Evolutionary conservation across 306 rosid species (phyloP).

Genomic region (Notholithocarpus densiflorus): DNA sequence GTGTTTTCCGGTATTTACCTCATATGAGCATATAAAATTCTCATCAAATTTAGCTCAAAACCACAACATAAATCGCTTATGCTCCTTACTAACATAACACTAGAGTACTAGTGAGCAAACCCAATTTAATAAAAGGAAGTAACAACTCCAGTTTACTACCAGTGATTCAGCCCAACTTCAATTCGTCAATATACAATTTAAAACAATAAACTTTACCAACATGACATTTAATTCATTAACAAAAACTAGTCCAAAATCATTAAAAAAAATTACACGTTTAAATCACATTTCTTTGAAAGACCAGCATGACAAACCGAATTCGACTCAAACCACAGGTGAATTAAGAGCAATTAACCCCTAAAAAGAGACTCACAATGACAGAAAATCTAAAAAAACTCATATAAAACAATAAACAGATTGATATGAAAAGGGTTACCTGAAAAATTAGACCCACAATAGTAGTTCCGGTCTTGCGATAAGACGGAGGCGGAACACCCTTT

Average conservation of each 20-base stretch:
- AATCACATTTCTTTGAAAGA: too few species aligned
- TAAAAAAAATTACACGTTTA: too few species aligned
- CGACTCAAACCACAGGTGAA: too few species aligned
- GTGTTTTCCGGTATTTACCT: background rate
- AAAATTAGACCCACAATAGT: slow-evolving; percentile 57
- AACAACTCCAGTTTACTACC: background rate
- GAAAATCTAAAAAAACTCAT: too few species aligned
- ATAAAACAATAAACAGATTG: background rate
- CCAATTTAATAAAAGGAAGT: background rate
- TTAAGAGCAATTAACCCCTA: too few species aligned
- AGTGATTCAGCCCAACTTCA: too few species aligned
- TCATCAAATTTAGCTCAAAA: background rate
- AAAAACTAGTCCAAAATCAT: too few species aligned
- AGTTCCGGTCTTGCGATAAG: slow-evolving; percentile 57
- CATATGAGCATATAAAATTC: background rate
- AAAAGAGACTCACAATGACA: too few species aligned
- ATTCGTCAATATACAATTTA: too few species aligned
- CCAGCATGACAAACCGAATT: too few species aligned
- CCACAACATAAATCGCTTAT: background rate
- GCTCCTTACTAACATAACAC: background rate
- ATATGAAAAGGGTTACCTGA: slow-evolving; percentile 20
- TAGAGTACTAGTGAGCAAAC: background rate
- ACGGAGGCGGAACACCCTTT: slow-evolving; percentile 31
- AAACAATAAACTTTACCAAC: background rate
- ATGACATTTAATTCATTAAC: background rate